A percentile compares a stretch with the other conserved stretches of the same genome.
phyloP scores from a whole-genome alignment of 352 stramenopile genomes.

The Stramenopiles sp. region DNA sequence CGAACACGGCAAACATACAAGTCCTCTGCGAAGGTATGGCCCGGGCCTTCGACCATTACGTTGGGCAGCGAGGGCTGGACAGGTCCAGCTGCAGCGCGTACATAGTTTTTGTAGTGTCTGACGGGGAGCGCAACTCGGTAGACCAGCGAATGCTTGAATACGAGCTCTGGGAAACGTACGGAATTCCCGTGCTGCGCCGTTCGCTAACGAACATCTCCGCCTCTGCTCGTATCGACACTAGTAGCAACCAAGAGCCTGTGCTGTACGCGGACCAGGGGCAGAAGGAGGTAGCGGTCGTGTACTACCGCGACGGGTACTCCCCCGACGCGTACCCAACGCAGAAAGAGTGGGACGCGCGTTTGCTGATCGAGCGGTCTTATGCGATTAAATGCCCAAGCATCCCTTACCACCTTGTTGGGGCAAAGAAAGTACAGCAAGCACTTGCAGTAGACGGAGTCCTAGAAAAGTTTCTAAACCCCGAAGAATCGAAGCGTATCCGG shows the following conservation, averaged over 20 bases:
- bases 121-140: slow-evolving; percentile 58
- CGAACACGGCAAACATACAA: slow-evolving; percentile 16
- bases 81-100: slow-evolving; percentile 31
- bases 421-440: slow-evolving; percentile 95
- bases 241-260: slow-evolving; percentile 8
- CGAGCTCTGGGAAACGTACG: slow-evolving; percentile 57
- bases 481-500: slow-evolving; percentile 35
- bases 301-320: slow-evolving; percentile 86
- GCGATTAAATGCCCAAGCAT: slow-evolving; percentile 88
- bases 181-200: slow-evolving; percentile 45
- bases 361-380: slow-evolving; percentile 58
- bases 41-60: slow-evolving; percentile 12
- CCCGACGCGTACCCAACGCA: slow-evolving; percentile 76
- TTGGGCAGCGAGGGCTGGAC: slow-evolving; percentile 27
- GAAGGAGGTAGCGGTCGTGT: slow-evolving; percentile 68
- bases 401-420: slow-evolving; percentile 84
- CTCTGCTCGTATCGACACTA: slow-evolving; percentile 3
- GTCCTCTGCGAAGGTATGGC: slow-evolving; percentile 26
- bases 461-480: slow-evolving; percentile 54
- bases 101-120: slow-evolving; percentile 71
- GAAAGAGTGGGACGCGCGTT: slow-evolving; percentile 61
- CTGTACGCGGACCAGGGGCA: slow-evolving; percentile 21
- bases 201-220: slow-evolving; percentile 10
- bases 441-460: slow-evolving; percentile 54
- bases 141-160: slow-evolving; percentile 77